These are phyloP conservation scores for Punctularia strigosozonata DNA, from an alignment of 768 basidiomycete species.

Conservation along the genomic window DNA sequence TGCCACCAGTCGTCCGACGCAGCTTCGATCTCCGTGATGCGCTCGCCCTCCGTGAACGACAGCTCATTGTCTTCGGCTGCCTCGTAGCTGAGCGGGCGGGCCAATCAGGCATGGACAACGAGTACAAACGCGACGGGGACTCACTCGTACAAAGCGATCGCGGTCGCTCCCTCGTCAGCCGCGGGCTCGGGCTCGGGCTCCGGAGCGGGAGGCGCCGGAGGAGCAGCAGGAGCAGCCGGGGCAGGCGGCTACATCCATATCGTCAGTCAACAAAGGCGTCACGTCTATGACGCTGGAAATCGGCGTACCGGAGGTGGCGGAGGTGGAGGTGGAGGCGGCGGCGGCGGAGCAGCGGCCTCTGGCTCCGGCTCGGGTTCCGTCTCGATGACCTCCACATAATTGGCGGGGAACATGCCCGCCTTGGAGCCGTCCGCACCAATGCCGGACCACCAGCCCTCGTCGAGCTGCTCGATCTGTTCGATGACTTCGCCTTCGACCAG, in stretches of 20 bases:
- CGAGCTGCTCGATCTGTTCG: constrained; percentile 72
- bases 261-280: background rate
- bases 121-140: constrained; percentile 13
- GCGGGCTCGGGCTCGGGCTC: constrained; percentile 32
- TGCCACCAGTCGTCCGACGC: constrained; percentile 88
- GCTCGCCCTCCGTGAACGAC: constrained; percentile 73
- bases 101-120: no score
- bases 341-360: constrained; percentile 34
- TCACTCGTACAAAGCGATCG: constrained; percentile 63
- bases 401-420: constrained; percentile 82
- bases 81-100: constrained; percentile 55
- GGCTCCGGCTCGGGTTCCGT: constrained; percentile 24
- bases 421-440: constrained; percentile 51
- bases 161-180: constrained; percentile 45
- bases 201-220: constrained; percentile 34
- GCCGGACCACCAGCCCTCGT: constrained; percentile 91
- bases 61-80: constrained; percentile 89
- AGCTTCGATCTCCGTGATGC: constrained; percentile 67
- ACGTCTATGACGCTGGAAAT: constrained; percentile 7
- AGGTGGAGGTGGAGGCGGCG: constrained; percentile 48
- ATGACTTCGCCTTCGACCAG: constrained; percentile 75
- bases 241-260: constrained; percentile 15
- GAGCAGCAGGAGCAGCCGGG: constrained; percentile 29
- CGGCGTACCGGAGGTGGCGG: constrained; percentile 35
- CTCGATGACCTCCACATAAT: constrained; percentile 77